phyloP scores from a whole-genome alignment of 176 grass and related monocot genomes.

The Hyparrhenia diplandra region DNA sequence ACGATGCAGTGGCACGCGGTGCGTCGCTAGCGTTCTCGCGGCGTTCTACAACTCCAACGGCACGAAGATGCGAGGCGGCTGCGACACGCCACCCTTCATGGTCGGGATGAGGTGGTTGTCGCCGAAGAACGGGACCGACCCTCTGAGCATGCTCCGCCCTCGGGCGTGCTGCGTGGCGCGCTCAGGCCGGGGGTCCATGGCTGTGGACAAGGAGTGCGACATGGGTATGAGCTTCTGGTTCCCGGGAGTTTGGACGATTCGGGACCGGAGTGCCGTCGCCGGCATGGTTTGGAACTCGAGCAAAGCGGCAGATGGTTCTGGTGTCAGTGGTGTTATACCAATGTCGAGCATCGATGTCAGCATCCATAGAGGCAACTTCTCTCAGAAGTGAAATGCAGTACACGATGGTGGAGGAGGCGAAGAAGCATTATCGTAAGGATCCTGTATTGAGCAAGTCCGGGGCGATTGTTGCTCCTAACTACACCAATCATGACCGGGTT shows the following conservation, averaged over 20 bases:
- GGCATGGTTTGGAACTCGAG: conserved; percentile 36
- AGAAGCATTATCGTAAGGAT: not conserved
- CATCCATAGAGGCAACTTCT: conserved; percentile 21
- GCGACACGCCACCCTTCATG: not conserved
- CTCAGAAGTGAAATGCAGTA: conserved; percentile 38
- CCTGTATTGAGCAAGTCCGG: not conserved
- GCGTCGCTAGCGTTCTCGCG: no score
- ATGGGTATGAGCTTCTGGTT: conserved; percentile 75
- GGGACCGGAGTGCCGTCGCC: conserved; percentile 24
- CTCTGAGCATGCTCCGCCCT: conserved; percentile 35
- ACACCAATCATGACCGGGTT: conserved; percentile 39
- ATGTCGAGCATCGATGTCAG: conserved; percentile 13
- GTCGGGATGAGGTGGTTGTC: conserved; percentile 22
- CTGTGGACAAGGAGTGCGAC: conserved; percentile 19
- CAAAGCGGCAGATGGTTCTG: not conserved
- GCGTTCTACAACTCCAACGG: conserved; percentile 46
- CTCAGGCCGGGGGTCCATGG: not conserved
- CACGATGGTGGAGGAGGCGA: conserved; percentile 26
- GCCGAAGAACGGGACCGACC: conserved; percentile 60
- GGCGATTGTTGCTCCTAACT: conserved; percentile 18
- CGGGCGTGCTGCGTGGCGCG: conserved; percentile 32
- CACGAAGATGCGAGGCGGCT: not conserved
- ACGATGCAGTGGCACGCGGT: no score
- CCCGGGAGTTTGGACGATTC: conserved; percentile 44
- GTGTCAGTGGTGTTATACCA: not conserved